Conservation (phyloP, 192 early-diverging fungal species). For the Rhizoclosmatium globosum region DNA sequence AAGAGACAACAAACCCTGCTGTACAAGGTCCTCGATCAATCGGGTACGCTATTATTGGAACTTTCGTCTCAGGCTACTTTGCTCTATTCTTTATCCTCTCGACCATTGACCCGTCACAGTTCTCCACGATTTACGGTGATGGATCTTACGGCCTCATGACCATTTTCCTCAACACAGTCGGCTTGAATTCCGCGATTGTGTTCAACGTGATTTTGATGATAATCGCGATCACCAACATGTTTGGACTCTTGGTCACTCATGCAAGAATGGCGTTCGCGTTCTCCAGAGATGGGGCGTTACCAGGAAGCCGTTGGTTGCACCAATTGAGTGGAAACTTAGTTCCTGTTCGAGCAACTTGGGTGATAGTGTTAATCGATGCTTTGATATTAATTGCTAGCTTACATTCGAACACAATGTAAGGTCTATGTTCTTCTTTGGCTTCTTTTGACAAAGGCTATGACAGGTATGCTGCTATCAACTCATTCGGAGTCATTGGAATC, state of each 20-base stretch:
- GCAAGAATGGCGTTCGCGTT: slow-evolving; percentile 38
- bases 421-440: too few species aligned
- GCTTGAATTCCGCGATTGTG: slow-evolving; percentile 10
- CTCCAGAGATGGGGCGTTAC: slow-evolving; percentile 34
- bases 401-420: slow-evolving; percentile 25
- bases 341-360: slow-evolving; percentile 16
- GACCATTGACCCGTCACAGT: slow-evolving; percentile 28
- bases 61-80: slow-evolving; percentile 37
- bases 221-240: slow-evolving; percentile 41
- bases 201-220: slow-evolving; percentile 39
- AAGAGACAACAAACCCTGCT: slow-evolving; percentile 37
- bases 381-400: slow-evolving; percentile 32
- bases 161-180: slow-evolving; percentile 34
- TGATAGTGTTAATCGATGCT: slow-evolving; percentile 26
- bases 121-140: neutral
- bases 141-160: slow-evolving; percentile 29
- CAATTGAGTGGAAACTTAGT: slow-evolving; percentile 9
- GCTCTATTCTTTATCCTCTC: slow-evolving; percentile 38
- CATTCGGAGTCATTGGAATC: slow-evolving; percentile 38
- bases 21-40: slow-evolving; percentile 34
- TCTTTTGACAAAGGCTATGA: too few species aligned
- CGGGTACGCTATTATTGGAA: slow-evolving; percentile 26
- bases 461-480: slow-evolving; percentile 39
- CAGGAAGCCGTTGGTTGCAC: slow-evolving; percentile 34
- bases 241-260: slow-evolving; percentile 32